Base-by-base conservation (phyloP, 2,329 filamentous ascomycete genomes). In the Paraconiothyrium brasiliense region DNA sequence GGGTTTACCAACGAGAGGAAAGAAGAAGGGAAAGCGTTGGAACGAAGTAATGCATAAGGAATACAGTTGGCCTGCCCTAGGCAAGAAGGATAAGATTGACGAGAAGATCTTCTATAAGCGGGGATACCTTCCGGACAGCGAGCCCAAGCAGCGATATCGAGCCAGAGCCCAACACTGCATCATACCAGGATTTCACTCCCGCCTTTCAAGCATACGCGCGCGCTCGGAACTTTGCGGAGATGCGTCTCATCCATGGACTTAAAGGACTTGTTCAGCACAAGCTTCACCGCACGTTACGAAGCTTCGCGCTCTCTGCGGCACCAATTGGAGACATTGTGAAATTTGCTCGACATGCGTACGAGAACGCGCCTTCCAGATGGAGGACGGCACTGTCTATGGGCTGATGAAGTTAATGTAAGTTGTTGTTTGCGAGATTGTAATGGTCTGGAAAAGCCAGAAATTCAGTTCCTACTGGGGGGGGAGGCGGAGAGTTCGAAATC, bases 401-500 rank as follows among this genome's bases (percentile, higher is more conserved):
- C 52, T 76, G 43, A 63, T 69, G 16, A 59, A 63, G 10, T 32
- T 76, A 22, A 66, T 74, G 0, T 57, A 70, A 2, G 64, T 71
- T 37, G 63, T 74, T 14, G 67, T 56, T 4, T 67, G 61, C 51
- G 64, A 72, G 34, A 58, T 70, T 27, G 64, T 67, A 16, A 64
- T 39, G 0, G 56, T 76, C 10, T 61, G 67, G 1, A 64, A 67
- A 20, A 52, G 62, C 24, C 24, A 58, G 2, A 68, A 63, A 2
- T 76, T 76, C 57, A 22, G 6, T 37, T 70, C 4, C 57, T 76
- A 57, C 20, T 20, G 20, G 20, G 20, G 67, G 71, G 10, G 71
- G 68, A 1, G 71, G 69, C 4, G 73, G 74, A 20, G 68, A 74
- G 24, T 69, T 74, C 57, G 68, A 69, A 5, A 63, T 61, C 0